Base-by-base conservation (phyloP, 805 yeast genomes). In the Barnettozyma pratensis region DNA sequence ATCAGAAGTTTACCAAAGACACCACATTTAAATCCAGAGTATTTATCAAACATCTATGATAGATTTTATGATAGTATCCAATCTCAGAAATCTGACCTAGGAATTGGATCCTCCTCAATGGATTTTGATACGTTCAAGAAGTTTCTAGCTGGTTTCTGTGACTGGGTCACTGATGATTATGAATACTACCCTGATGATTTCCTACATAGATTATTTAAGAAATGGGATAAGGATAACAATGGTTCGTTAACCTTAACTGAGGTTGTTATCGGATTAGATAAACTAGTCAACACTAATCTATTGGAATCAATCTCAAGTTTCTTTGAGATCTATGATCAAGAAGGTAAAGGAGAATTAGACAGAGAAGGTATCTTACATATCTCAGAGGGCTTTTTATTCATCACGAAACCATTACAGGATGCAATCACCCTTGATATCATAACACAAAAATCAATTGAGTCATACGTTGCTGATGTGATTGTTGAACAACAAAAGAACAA, bases 351-450 rank as follows among this genome's bases (percentile, higher is more conserved):
- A 0, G 76, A 71, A 49, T 77, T 94, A 39, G 84, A 81, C 51
- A 73, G 90, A 44, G 96, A 88, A 52, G 86, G 86, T 0, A 87
- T 94, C 5, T 70, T 94, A 41, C 83, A 82, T 53, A 76, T 91
- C 49, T 89, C 97, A 0, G 99, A 94, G 62, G 98, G 92, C 42
- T 67, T 92, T 37, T 69, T 92, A 10, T 85, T 79, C 57, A 74
- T 94, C 35, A 90, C 97, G 0, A 75, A 84, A 38, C 96, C 96
- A 2, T 86, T 94, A 84, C 82, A 89, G 58, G 89, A 87, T 53
- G 91, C 84, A 6, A 65, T 65, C 42, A 61, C 75, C 19, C 76
- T 87, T 37, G 97, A 90, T 64, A 61, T 70, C 6, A 71, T 83
- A 10, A 85, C 96, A 0, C 76, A 79, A 44, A 69, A 68, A 39